These are phyloP conservation scores for Trypanosoma cruzi DNA, from an alignment of 208 protist genomes.

Conservation along the genomic window DNA sequence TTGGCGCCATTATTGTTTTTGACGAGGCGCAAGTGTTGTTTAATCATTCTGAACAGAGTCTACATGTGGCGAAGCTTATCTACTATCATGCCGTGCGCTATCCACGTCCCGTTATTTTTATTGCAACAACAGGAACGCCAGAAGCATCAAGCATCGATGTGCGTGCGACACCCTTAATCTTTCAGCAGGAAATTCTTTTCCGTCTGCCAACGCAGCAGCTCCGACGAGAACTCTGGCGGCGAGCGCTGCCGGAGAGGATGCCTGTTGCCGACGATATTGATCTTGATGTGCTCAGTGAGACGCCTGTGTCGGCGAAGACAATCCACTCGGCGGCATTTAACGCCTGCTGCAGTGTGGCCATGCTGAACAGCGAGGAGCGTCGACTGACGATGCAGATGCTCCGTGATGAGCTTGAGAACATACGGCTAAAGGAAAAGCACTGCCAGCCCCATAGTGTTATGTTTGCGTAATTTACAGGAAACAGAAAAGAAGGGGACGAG, in stretches of 20 bases:
- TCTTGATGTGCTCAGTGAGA: constrained; percentile 52
- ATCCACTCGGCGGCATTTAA: constrained; percentile 77
- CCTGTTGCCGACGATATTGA: constrained; percentile 63
- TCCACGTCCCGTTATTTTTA: constrained; percentile 75
- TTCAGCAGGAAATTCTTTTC: constrained; percentile 65
- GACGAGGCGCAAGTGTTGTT: constrained; percentile 89
- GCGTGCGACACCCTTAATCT: constrained; percentile 50
- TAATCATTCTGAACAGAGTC: constrained; percentile 62
- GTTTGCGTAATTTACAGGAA: constrained; percentile 53
- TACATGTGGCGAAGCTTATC: constrained; percentile 74
- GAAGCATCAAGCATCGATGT: constrained; percentile 41
- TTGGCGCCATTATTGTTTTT: constrained; percentile 89
- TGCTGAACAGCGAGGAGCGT: constrained; percentile 44
- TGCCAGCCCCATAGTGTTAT: constrained; percentile 46
- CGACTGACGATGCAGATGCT: constrained; percentile 78
- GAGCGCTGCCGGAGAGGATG: constrained; percentile 69
- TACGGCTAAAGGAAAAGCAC: constrained; percentile 46
- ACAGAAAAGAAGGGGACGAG: not conserved
- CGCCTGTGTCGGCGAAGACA: constrained; percentile 61
- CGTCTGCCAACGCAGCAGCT: constrained; percentile 50
- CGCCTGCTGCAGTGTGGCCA: constrained; percentile 73
- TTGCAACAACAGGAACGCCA: constrained; percentile 67
- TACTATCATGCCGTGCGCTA: constrained; percentile 81
- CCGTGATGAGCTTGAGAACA: constrained; percentile 51
- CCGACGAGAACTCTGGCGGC: constrained; percentile 71